phyloP scores from a whole-genome alignment of 352 stramenopile genomes.

The Phytopythium helicoides region DNA sequence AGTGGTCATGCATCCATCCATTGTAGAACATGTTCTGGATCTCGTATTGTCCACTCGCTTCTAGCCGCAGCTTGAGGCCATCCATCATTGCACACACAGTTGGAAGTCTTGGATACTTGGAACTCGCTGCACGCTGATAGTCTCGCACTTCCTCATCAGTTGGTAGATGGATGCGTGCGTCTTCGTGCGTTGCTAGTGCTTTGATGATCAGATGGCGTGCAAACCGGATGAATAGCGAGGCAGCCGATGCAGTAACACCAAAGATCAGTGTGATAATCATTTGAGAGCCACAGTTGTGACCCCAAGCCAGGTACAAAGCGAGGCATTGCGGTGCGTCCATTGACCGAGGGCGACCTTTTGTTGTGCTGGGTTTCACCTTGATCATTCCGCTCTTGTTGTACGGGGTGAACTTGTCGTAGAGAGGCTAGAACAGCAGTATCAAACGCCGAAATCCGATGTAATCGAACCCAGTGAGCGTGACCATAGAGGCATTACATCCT shows the following conservation, averaged over 20 bases:
- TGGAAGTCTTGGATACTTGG: background rate
- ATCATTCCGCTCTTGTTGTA: background rate
- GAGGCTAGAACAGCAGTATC: background rate
- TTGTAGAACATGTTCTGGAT: slow-evolving; percentile 36
- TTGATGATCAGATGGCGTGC: background rate
- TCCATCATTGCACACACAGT: slow-evolving; percentile 12
- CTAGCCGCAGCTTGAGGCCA: slow-evolving; percentile 27
- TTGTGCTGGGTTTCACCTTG: background rate
- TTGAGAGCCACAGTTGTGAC: background rate
- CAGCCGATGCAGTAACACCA: background rate
- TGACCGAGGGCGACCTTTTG: background rate
- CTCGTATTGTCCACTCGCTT: slow-evolving; percentile 6
- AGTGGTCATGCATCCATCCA: slow-evolving; percentile 33
- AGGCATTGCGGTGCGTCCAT: background rate
- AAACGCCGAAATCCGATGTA: background rate
- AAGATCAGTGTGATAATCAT: background rate
- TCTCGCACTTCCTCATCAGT: background rate
- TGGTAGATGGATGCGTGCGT: background rate
- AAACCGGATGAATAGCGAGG: background rate
- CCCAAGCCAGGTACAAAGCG: background rate
- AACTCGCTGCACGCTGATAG: background rate
- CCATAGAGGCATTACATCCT: background rate
- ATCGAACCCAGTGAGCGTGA: background rate
- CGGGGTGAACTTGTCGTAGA: background rate
- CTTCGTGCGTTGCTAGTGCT: background rate